phyloP scores from a whole-genome alignment of 768 basidiomycete genomes.

The Jaapia argillacea region DNA sequence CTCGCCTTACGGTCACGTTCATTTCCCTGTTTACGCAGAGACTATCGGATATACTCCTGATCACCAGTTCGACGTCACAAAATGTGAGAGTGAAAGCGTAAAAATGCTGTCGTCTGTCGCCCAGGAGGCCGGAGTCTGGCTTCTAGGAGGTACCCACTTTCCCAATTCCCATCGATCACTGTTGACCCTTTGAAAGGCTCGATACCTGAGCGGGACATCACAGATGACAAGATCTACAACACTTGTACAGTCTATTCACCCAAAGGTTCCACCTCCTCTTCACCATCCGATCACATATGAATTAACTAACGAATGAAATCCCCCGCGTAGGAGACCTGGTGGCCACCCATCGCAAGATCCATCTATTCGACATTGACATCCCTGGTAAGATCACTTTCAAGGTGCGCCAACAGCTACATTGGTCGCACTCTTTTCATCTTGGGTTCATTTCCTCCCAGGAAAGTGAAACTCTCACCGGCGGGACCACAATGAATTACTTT shows the following conservation, averaged over 20 bases:
- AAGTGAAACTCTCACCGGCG: slow-evolving; percentile 79
- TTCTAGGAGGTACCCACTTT: slow-evolving; percentile 94
- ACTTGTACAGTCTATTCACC: slow-evolving; percentile 89
- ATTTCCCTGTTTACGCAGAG: slow-evolving; percentile 83
- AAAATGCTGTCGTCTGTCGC: slow-evolving; percentile 76
- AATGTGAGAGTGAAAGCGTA: slow-evolving; percentile 64
- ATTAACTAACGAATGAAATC: too few species aligned
- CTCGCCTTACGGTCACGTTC: slow-evolving; percentile 69
- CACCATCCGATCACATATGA: too few species aligned
- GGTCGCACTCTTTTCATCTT: neutral
- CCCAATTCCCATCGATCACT: too few species aligned
- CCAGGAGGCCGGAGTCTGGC: slow-evolving; percentile 69
- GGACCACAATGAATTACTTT: slow-evolving; percentile 64
- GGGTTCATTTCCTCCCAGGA: slow-evolving; percentile 38
- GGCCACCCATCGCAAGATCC: slow-evolving; percentile 86
- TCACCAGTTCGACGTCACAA: slow-evolving; percentile 42
- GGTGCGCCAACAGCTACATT: slow-evolving; percentile 25
- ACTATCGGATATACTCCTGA: slow-evolving; percentile 54
- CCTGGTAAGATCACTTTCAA: slow-evolving; percentile 87
- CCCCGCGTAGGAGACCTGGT: slow-evolving; percentile 67
- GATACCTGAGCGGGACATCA: slow-evolving; percentile 74
- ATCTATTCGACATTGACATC: slow-evolving; percentile 97
- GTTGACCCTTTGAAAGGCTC: slow-evolving; percentile 71
- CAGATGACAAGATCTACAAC: slow-evolving; percentile 73
- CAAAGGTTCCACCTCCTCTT: slow-evolving; percentile 33